Percentiles rank a stretch among this genome's conserved stretches.
phyloP scores from a whole-genome alignment of 139 green algal genomes.

The Volvox africanus region DNA sequence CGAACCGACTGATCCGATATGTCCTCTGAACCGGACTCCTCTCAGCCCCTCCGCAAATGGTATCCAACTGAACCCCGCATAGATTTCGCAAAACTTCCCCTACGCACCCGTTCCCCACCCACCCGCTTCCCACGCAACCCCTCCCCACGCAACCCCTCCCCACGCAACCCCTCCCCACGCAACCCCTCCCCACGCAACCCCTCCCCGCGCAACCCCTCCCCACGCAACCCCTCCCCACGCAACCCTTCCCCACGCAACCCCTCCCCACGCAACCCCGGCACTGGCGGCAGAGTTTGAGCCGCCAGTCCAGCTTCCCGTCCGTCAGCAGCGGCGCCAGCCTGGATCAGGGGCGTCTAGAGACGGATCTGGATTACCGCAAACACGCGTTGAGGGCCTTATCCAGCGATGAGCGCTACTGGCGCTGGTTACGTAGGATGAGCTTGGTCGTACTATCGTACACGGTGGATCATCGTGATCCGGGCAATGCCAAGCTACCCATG shows the following conservation, averaged over 20 bases:
- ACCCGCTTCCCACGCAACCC: neutral
- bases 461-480: neutral
- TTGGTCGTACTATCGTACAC: neutral
- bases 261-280: neutral
- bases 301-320: neutral
- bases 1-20: no score
- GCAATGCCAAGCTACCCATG: neutral
- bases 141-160: no score
- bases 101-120: neutral
- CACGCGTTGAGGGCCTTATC: neutral
- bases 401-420: neutral
- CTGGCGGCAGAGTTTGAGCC: neutral
- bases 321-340: neutral
- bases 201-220: neutral
- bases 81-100: no score
- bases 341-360: neutral
- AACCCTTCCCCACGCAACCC: neutral
- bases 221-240: neutral
- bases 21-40: no score
- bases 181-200: neutral
- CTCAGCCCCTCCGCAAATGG: no score
- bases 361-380: constrained; percentile 16
- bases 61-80: no score
- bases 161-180: no score
- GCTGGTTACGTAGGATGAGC: constrained; percentile 10